phyloP scores from a whole-genome alignment of 305 asterid genomes.

The Rubia tinctorum region DNA sequence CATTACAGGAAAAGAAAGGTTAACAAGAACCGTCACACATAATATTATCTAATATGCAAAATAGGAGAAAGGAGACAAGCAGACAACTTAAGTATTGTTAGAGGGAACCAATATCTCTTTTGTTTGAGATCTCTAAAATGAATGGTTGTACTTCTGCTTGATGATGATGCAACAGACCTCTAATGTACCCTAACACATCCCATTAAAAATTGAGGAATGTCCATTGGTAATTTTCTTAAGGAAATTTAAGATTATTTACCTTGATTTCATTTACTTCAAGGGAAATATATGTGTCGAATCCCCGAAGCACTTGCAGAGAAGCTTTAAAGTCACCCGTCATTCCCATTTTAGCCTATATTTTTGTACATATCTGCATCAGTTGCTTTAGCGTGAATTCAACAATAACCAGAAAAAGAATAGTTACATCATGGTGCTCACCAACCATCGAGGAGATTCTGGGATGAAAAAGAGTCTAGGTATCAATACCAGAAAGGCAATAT shows the following conservation, averaged over 20 bases:
- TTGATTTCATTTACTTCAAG: constrained; percentile 90
- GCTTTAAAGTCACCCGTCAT: constrained; percentile 91
- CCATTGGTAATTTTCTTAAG: background rate
- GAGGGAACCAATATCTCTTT: constrained; percentile 93
- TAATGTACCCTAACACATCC: constrained; percentile 17
- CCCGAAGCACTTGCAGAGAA: constrained; percentile 94
- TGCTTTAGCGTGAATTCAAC: constrained; percentile 13
- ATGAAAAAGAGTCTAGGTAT: constrained; percentile 93
- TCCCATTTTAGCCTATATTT: constrained; percentile 89
- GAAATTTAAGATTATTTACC: constrained; percentile 32
- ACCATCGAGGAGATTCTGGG: constrained; percentile 98
- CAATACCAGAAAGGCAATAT: constrained; percentile 68
- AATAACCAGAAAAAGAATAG: constrained; percentile 17
- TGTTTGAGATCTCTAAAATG: constrained; percentile 72
- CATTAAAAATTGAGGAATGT: background rate
- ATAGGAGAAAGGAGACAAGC: background rate
- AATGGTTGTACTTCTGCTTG: constrained; percentile 69
- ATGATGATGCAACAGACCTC: constrained; percentile 87
- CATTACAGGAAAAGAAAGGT: constrained; percentile 13
- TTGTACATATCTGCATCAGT: constrained; percentile 23
- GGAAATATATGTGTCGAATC: constrained; percentile 84
- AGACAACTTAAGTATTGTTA: constrained; percentile 46
- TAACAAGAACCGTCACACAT: constrained; percentile 7
- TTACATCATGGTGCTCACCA: constrained; percentile 59
- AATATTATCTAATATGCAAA: background rate